Conservation (phyloP, 1,139 yeast genomes). For the Geotrichum carabidarum region DNA sequence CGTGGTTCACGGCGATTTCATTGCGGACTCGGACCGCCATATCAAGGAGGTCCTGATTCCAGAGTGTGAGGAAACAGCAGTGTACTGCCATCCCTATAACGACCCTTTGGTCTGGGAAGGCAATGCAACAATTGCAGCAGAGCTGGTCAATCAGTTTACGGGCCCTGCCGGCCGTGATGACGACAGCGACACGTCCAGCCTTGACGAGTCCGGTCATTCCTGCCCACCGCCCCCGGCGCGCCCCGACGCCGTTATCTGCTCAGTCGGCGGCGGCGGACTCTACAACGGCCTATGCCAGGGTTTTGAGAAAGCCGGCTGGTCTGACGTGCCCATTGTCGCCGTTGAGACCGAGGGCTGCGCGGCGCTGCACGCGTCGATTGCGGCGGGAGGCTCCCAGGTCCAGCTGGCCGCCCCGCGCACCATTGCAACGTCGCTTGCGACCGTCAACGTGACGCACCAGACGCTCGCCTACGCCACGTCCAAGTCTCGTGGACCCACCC, state of each 20-base stretch:
- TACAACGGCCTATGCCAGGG: constrained; percentile 63
- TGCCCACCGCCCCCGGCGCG: not conserved
- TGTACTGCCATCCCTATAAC: constrained; percentile 70
- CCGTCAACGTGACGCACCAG: constrained; percentile 50
- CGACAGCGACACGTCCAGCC: constrained; percentile 2
- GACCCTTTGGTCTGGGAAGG: constrained; percentile 67
- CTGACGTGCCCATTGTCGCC: constrained; percentile 48
- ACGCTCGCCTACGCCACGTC: constrained; percentile 45
- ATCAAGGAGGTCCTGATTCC: constrained; percentile 41
- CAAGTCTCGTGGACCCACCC: constrained; percentile 35
- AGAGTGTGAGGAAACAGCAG: constrained; percentile 29
- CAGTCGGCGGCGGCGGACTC: constrained; percentile 75
- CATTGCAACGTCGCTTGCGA: constrained; percentile 59
- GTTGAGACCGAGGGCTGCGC: constrained; percentile 68
- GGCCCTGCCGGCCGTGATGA: not conserved
- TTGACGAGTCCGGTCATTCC: not conserved
- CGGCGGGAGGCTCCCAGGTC: constrained; percentile 39
- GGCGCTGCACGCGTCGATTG: constrained; percentile 48
- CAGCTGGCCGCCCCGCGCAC: constrained; percentile 47
- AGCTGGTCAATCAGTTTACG: constrained; percentile 45
- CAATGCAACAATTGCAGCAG: constrained; percentile 56
- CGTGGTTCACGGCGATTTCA: constrained; percentile 50
- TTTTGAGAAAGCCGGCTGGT: constrained; percentile 41
- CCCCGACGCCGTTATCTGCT: constrained; percentile 59
- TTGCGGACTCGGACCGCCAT: constrained; percentile 59